Conservation (phyloP, 306 rosid genomes). For the Quercus wislizeni region DNA sequence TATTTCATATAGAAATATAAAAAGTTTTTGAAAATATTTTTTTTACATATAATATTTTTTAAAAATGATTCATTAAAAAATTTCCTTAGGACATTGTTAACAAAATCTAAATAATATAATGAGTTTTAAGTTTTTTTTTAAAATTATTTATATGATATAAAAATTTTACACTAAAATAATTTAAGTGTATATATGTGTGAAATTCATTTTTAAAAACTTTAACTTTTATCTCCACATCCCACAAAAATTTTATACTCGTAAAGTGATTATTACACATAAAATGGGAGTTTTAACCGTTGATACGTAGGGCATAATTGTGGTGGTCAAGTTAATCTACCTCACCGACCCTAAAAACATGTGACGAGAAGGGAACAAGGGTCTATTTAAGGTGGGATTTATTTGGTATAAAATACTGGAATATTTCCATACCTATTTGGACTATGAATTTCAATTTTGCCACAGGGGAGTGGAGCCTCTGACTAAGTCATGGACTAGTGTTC, state of each 20-base stretch:
- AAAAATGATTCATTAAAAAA: no score
- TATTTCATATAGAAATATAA: no score
- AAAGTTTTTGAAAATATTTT: background rate
- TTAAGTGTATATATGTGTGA: background rate
- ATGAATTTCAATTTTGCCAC: conserved; percentile 21
- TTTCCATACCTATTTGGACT: conserved; percentile 7
- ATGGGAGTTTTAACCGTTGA: background rate
- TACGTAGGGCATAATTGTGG: background rate
- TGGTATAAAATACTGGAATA: background rate
- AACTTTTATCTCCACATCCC: fast-evolving
- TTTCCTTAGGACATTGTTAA: no score
- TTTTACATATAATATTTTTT: background rate
- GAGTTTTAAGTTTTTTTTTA: no score
- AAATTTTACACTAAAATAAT: fast-evolving
- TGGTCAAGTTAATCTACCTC: background rate
- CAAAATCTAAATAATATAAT: no score
- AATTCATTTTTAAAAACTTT: fast-evolving
- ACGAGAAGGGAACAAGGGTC: conserved; percentile 24
- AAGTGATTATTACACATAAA: fast-evolving
- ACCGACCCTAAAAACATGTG: conserved; percentile 43
- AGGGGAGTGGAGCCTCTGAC: conserved; percentile 9
- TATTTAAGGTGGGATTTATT: conserved; percentile 13
- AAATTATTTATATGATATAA: no score
- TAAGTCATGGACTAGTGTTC: background rate
- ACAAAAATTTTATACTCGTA: fast-evolving